Conservation (phyloP, 371 early-diverging fungal species). For the Zychaea mexicana region DNA sequence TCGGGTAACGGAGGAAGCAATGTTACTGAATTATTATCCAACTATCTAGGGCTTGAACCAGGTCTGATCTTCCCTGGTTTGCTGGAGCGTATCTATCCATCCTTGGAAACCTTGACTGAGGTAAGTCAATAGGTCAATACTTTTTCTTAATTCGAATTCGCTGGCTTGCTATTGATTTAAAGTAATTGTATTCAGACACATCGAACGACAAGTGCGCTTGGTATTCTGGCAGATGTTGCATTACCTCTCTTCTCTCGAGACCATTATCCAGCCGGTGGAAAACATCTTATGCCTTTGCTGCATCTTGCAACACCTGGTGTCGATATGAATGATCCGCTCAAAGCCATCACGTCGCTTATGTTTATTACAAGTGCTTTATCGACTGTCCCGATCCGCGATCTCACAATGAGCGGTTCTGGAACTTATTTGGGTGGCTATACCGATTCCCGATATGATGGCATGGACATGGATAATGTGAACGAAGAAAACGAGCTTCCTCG, state of each 20-base stretch:
- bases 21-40: not conserved
- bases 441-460: constrained; percentile 49
- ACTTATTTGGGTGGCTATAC: constrained; percentile 21
- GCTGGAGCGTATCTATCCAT: constrained; percentile 82
- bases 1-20: no score
- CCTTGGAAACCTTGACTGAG: constrained; percentile 86
- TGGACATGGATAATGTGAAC: constrained; percentile 54
- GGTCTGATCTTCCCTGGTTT: constrained; percentile 78
- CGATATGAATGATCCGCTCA: constrained; percentile 88
- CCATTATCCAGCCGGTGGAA: constrained; percentile 85
- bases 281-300: constrained; percentile 76
- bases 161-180: no score
- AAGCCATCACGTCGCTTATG: constrained; percentile 72
- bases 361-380: constrained; percentile 74
- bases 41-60: constrained; percentile 69
- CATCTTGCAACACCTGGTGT: constrained; percentile 85
- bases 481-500: constrained; percentile 31
- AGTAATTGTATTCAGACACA: constrained; percentile 58
- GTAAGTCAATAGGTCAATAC: no score
- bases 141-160: constrained; percentile 7
- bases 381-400: constrained; percentile 68
- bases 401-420: constrained; percentile 33
- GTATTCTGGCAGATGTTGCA: constrained; percentile 66
- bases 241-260: constrained; percentile 70
- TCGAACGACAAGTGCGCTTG: constrained; percentile 81